A percentile compares a stretch with the other conserved stretches of the same genome.
Evolutionary conservation across 106 monocot species (phyloP).

Genomic region (Xerophyta viscosa): DNA sequence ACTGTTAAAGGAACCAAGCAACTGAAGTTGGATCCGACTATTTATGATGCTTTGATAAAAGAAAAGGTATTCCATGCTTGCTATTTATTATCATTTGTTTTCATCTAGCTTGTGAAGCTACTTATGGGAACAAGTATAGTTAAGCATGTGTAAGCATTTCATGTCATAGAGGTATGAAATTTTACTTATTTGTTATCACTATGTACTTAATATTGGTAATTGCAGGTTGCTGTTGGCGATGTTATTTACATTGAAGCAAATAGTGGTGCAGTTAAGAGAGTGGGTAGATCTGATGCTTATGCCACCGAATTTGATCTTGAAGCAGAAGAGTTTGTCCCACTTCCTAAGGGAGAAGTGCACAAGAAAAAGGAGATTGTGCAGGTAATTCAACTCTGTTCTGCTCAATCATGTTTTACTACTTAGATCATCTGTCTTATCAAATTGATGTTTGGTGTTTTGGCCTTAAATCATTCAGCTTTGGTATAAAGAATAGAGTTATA

Average conservation of each 20-base stretch:
- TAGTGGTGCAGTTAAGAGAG: conserved; percentile 98
- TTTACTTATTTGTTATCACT: neutral
- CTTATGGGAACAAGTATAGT: too few species aligned
- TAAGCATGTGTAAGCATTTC: too few species aligned
- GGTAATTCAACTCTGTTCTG: too few species aligned
- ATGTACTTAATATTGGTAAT: conserved; percentile 1
- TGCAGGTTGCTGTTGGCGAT: conserved; percentile 93
- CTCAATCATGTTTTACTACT: too few species aligned
- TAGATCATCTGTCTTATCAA: too few species aligned
- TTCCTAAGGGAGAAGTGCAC: conserved; percentile 99
- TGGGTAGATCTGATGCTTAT: conserved; percentile 91
- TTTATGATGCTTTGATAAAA: conserved; percentile 96
- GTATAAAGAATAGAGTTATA: too few species aligned
- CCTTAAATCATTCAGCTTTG: too few species aligned
- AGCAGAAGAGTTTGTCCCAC: conserved; percentile 97
- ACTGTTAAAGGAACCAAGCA: conserved; percentile 85
- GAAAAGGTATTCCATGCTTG: conserved; percentile 51
- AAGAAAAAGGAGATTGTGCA: conserved; percentile 99
- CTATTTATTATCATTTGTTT: neutral
- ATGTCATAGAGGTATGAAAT: too few species aligned
- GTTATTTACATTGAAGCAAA: conserved; percentile 99
- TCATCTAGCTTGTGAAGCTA: neutral
- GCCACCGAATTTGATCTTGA: conserved; percentile 99
- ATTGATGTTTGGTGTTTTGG: too few species aligned
- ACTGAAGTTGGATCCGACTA: conserved; percentile 94